Base-by-base conservation (phyloP, 2,329 filamentous ascomycete species). In the Fusarium floridanum region DNA sequence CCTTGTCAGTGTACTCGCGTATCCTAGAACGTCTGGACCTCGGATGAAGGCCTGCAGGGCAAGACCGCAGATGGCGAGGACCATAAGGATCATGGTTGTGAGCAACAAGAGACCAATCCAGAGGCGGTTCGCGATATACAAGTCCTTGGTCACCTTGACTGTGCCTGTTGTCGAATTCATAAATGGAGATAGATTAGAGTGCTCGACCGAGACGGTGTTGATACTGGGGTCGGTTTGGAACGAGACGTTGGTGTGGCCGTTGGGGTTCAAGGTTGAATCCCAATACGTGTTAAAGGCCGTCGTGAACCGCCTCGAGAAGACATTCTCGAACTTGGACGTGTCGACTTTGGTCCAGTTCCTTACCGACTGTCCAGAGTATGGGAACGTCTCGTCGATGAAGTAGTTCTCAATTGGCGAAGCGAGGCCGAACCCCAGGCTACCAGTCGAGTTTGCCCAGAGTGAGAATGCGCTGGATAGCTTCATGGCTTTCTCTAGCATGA, bases 11-110 rank as follows among this genome's bases (percentile, higher is more conserved):
- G 71, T 66, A 11, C 71, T 73, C 11, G 66, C 68, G 6, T 66
- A 73, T 3, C 68, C 71, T 1, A 73, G 41, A 4, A 73, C 41
- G 7, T 73, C 71, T 6, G 68, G 68, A 16, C 71, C 71, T 1
- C 48, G 39, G 14, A 72, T 69, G 14, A 69, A 17, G 2, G 12
- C 3, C 11, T 60, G 29, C 1, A 73, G 12, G 0, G 34, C 32
- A 29, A 69, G 37, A 12, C 68, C 71, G 0, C 22, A 4, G 5
- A 72, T 55, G 0, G 68, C 71, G 3, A 73, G 37, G 5, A 61
- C 11, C 41, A 32, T 29, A 0, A 73, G 66, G 5, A 50, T 32
- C 5, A 65, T 7, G 3, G 71, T 72, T 1, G 63, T 69, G 1
- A 69, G 5, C 2, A 73, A 20, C 5, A 71, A 29, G 1, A 69